Evolutionary conservation across 768 basidiomycete species (phyloP), one percentile per base, ranked within the genome.

Genomic region (Artomyces pyxidatus): DNA sequence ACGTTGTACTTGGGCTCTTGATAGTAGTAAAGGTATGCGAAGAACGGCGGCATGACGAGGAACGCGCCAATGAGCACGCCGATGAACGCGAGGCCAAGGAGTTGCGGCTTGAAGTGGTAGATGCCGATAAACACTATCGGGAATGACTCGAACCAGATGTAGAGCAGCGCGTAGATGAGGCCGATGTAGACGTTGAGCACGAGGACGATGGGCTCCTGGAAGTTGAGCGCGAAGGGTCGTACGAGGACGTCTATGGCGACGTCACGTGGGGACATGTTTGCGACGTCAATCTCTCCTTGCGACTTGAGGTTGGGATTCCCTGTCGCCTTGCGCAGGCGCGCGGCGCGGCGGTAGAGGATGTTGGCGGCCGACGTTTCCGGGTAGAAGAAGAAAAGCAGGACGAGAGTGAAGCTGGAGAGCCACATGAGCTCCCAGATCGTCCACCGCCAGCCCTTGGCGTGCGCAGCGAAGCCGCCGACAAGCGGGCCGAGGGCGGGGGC

Each of bases 71-170:
- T 22, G 47, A 52, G 52, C 3, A 55, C 45, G 3, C 56, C 63
- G 17, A 66, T 53, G 58, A 67, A 68, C 12, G 66, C 62, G 2
- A 68, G 54, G 2, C 64, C 63, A 35, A 62, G 54, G 30, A 60
- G 40, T 10, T 64, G 65, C 21, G 61, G 53, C 32, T 58, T 61
- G 61, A 66, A 68, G 26, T 62, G 61, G 42, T 67, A 66, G 45
- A 63, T 62, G 23, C 53, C 63, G 48, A 52, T 55, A 53, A 67
- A 68, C 2, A 68, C 66, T 22, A 67, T 50, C 3, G 61, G 59
- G 54, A 68, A 68, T 0, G 63, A 61, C 44, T 66, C 62, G 44
- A 67, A 66, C 64, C 62, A 68, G 38, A 66, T 56, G 57, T 64
- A 64, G n/a, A 63, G 58, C 27, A 66, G 47, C 23, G 59, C 64